Conservation (phyloP, 2,329 filamentous ascomycete species). For the Ophiostoma populinum region DNA sequence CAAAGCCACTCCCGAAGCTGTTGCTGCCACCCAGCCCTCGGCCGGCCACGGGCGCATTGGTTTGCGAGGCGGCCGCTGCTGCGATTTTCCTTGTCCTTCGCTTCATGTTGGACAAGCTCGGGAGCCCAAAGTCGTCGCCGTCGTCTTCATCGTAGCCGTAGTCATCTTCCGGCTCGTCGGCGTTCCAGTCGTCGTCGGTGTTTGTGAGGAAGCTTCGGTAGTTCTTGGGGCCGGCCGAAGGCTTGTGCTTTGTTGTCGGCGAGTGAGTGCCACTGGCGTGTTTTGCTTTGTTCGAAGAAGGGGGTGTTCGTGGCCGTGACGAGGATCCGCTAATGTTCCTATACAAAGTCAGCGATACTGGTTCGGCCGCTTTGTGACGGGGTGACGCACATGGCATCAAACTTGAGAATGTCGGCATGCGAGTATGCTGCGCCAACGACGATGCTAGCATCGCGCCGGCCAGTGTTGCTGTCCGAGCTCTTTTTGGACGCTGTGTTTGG, state of each 20-base stretch:
- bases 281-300: slow-evolving; percentile 23
- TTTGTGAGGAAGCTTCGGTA: slow-evolving; percentile 72
- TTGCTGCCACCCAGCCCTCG: not conserved
- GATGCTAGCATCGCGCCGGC: slow-evolving; percentile 40
- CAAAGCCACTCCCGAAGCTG: not conserved
- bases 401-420: slow-evolving; percentile 85
- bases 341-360: too few relatives aligned
- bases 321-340: slow-evolving; percentile 43
- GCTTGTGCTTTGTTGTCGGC: slow-evolving; percentile 31
- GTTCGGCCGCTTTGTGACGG: too few relatives aligned
- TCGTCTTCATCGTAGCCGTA: slow-evolving; percentile 67
- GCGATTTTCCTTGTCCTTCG: slow-evolving; percentile 43
- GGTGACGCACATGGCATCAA: slow-evolving; percentile 54
- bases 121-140: slow-evolving; percentile 83
- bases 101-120: slow-evolving; percentile 82
- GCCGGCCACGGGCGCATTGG: slow-evolving; percentile 3
- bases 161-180: slow-evolving; percentile 55
- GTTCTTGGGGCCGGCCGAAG: slow-evolving; percentile 40
- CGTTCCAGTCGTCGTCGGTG: slow-evolving; percentile 68
- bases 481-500: slow-evolving; percentile 35
- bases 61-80: slow-evolving; percentile 18
- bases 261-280: slow-evolving; percentile 14
- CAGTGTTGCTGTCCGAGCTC: slow-evolving; percentile 19
- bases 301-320: slow-evolving; percentile 60
- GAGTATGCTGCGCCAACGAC: slow-evolving; percentile 93